phyloP scores from a whole-genome alignment of 306 rosid genomes.

The Fagus crenata region DNA sequence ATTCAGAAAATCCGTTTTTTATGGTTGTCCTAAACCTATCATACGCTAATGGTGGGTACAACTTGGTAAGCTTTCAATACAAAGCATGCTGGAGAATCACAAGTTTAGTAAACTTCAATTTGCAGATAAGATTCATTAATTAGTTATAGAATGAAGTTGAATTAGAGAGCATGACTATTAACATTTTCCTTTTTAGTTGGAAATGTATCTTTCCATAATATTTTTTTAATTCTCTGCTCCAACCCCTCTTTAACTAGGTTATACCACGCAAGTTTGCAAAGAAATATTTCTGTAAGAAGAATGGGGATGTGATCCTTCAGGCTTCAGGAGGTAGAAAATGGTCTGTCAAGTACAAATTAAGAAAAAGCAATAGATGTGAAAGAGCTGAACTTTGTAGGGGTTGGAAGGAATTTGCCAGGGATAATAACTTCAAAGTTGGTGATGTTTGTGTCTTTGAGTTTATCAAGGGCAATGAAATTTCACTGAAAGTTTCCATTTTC shows the following conservation, averaged over 20 bases:
- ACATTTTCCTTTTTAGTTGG: too few species aligned
- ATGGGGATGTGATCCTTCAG: not conserved
- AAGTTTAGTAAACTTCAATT: not conserved
- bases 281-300: not conserved
- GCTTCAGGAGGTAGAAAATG: conserved; percentile 17
- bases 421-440: conserved; percentile 27
- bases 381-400: conserved; percentile 8
- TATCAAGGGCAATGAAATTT: not conserved
- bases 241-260: too few species aligned
- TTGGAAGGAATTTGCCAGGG: conserved; percentile 40
- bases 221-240: too few species aligned
- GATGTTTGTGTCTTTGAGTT: conserved; percentile 31
- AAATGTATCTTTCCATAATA: too few species aligned
- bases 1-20: conserved; percentile 23
- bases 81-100: not conserved
- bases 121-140: too few species aligned
- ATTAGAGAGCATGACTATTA: too few species aligned
- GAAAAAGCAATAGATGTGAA: not conserved
- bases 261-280: not conserved
- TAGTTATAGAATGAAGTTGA: too few species aligned
- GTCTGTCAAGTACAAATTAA: conserved; percentile 6
- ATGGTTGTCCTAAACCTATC: conserved; percentile 4
- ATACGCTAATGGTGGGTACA: not conserved
- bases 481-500: conserved; percentile 17
- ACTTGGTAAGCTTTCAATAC: conserved; percentile 21